phyloP scores from a whole-genome alignment of 2,329 filamentous ascomycete genomes.

The Diaporthe citri region DNA sequence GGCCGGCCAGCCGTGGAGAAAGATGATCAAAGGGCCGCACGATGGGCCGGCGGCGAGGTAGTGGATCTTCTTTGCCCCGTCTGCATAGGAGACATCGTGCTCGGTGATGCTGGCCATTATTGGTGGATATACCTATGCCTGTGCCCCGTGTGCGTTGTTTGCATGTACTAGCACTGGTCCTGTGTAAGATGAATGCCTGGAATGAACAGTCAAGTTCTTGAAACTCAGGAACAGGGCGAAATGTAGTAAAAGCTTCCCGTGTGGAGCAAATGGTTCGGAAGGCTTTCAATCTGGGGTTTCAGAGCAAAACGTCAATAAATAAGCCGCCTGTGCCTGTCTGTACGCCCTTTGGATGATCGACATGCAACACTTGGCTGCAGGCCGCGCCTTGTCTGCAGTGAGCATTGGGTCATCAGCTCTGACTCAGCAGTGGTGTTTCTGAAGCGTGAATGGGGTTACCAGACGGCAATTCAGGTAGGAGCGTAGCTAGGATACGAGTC shows the following conservation, averaged over 20 bases:
- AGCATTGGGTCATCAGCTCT: background rate
- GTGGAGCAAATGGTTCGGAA: background rate
- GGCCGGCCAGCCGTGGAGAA: conserved; percentile 32
- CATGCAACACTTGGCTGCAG: background rate
- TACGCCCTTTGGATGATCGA: background rate
- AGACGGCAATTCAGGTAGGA: background rate
- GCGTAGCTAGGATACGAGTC: background rate
- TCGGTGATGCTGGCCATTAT: conserved; percentile 15
- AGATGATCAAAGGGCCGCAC: conserved; percentile 22
- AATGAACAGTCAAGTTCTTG: background rate
- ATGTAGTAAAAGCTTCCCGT: background rate
- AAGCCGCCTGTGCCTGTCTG: background rate
- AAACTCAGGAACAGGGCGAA: background rate
- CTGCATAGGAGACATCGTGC: conserved; percentile 23
- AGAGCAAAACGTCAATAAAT: too few species aligned
- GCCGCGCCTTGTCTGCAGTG: background rate
- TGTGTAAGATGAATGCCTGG: background rate
- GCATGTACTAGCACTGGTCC: background rate
- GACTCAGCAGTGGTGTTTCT: background rate
- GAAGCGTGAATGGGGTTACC: background rate
- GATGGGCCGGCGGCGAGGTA: conserved; percentile 16
- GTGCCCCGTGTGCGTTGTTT: background rate
- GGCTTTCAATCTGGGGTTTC: too few species aligned
- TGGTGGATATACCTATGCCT: background rate
- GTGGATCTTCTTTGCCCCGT: conserved; percentile 16